Conservation (phyloP, 2,329 filamentous ascomycete species). For the Shiraia bambusicola region DNA sequence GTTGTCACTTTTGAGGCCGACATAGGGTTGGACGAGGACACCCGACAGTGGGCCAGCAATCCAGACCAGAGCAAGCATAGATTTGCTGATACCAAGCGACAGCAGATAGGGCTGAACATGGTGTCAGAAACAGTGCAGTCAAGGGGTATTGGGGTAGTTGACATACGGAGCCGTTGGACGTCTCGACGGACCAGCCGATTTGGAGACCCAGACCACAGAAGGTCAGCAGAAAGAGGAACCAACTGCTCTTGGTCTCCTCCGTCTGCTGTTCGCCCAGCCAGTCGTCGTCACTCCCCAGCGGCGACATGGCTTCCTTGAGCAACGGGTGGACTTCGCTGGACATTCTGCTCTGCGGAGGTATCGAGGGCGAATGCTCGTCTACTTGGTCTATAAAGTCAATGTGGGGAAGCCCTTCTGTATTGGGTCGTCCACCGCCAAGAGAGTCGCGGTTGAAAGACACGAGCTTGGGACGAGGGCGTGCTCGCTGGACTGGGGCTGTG, state of each 20-base stretch:
- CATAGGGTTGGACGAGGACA: conserved; percentile 55
- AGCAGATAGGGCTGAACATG: conserved; percentile 51
- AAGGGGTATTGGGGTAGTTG: conserved; percentile 5
- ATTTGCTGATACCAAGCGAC: conserved; percentile 55
- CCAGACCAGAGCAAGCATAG: conserved; percentile 56
- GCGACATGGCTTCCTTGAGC: conserved; percentile 38
- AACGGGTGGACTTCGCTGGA: conserved; percentile 37
- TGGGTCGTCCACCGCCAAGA: conserved; percentile 18
- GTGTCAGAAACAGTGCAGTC: neutral
- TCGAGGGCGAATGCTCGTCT: conserved; percentile 40
- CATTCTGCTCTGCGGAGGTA: conserved; percentile 25
- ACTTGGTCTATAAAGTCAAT: conserved; percentile 39
- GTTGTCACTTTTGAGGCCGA: conserved; percentile 56
- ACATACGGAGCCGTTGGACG: conserved; percentile 81
- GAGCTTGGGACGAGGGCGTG: conserved; percentile 34
- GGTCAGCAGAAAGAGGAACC: conserved; percentile 84
- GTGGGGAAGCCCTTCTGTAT: conserved; percentile 17
- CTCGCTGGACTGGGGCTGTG: conserved; percentile 15
- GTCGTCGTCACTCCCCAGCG: conserved; percentile 39
- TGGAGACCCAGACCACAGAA: conserved; percentile 84
- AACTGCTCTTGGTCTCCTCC: conserved; percentile 74
- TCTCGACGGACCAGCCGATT: conserved; percentile 92
- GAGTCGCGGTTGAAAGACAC: conserved; percentile 40
- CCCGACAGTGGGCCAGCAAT: conserved; percentile 59
- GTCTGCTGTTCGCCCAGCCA: conserved; percentile 49